Conservation (phyloP, 2,329 filamentous ascomycete species). For the Stylonectria norvegica region DNA sequence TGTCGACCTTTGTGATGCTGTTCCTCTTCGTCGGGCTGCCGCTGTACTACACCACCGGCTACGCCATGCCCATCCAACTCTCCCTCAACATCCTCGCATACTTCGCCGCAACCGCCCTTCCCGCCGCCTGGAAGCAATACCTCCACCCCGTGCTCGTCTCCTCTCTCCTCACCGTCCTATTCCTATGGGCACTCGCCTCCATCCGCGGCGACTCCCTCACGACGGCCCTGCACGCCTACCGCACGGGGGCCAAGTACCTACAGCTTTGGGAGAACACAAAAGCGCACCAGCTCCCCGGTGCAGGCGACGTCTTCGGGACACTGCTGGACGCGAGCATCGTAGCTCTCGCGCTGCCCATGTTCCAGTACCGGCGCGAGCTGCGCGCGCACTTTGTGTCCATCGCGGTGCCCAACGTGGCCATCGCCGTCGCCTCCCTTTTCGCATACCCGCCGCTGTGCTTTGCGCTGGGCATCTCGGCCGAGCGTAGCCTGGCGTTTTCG, state of each 20-base stretch:
- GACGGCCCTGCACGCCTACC: slow-evolving; percentile 45
- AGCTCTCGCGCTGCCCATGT: slow-evolving; percentile 58
- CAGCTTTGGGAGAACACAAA: slow-evolving; percentile 44
- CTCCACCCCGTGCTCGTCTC: slow-evolving; percentile 58
- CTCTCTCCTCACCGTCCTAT: slow-evolving; percentile 50
- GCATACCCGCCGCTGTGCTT: slow-evolving; percentile 54
- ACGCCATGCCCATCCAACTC: slow-evolving; percentile 49
- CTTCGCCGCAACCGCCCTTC: slow-evolving; percentile 47
- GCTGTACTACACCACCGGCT: slow-evolving; percentile 50
- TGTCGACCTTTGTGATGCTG: slow-evolving; percentile 40
- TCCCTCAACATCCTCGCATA: slow-evolving; percentile 50
- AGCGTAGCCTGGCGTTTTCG: slow-evolving; percentile 53
- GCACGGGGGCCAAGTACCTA: slow-evolving; percentile 51
- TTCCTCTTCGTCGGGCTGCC: slow-evolving; percentile 53
- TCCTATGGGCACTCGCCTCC: slow-evolving; percentile 51
- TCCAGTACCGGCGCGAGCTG: slow-evolving; percentile 56
- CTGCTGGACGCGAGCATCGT: slow-evolving; percentile 58
- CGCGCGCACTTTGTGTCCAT: slow-evolving; percentile 52
- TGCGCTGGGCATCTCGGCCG: slow-evolving; percentile 51
- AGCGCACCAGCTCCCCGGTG: slow-evolving; percentile 41
- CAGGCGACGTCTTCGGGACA: slow-evolving; percentile 54
- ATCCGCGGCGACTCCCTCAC: slow-evolving; percentile 39
- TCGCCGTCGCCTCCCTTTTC: slow-evolving; percentile 54
- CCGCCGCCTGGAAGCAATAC: slow-evolving; percentile 46
- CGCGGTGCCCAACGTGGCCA: slow-evolving; percentile 48